phyloP scores from a whole-genome alignment of 805 yeast species.

The Yarrowia deformans region DNA sequence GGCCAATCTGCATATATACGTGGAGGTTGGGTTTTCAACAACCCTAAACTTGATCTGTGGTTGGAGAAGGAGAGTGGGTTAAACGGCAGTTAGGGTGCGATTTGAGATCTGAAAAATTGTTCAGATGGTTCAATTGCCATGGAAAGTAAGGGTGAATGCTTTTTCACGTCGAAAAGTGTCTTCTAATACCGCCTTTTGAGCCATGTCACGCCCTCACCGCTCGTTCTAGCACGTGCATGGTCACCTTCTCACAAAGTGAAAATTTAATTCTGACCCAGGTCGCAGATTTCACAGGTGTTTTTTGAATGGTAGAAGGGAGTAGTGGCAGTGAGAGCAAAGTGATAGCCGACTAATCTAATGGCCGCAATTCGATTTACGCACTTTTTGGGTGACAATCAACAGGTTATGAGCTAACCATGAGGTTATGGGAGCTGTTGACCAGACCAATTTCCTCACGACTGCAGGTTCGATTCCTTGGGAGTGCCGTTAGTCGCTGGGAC shows the following conservation, averaged over 20 bases:
- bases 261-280: conserved; percentile 20
- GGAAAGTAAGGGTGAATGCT: no score
- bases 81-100: background rate
- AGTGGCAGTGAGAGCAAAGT: no score
- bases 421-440: no score
- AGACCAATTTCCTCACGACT: no score
- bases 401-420: no score
- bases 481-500: no score
- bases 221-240: conserved; percentile 35
- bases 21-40: conserved; percentile 11
- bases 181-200: background rate
- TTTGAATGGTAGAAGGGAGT: no score
- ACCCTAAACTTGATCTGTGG: conserved; percentile 20
- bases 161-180: background rate
- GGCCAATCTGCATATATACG: background rate
- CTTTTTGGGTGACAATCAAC: no score
- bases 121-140: background rate
- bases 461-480: no score
- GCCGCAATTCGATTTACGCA: no score
- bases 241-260: background rate
- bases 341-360: no score
- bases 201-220: background rate
- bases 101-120: background rate
- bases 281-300: background rate
- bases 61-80: background rate